A percentile compares a stretch with the other conserved stretches of the same genome.
Evolutionary conservation across 352 stramenopile genomes (phyloP).

Genomic region (Phytophthora nicotianae): DNA sequence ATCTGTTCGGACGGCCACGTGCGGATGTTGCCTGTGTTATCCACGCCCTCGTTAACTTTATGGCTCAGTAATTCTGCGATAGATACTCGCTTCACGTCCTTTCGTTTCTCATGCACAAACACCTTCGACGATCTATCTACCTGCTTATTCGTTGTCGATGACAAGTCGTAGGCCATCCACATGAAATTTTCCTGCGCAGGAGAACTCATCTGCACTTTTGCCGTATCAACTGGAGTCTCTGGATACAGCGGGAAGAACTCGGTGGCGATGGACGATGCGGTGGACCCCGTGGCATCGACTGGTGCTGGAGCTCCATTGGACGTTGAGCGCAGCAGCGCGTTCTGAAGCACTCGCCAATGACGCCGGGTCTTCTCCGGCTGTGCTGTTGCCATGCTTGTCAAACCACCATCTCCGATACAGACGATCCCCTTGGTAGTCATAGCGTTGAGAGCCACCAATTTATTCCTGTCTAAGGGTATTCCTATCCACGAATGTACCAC

Average conservation of each 20-base stretch:
- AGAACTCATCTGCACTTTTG: slow-evolving; percentile 10
- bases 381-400: slow-evolving; percentile 25
- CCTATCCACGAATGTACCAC: too few species aligned
- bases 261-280: slow-evolving; percentile 62
- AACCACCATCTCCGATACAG: neutral
- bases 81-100: slow-evolving; percentile 50
- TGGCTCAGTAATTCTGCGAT: slow-evolving; percentile 78
- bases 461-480: too few species aligned
- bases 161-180: slow-evolving; percentile 57
- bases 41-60: slow-evolving; percentile 75
- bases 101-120: slow-evolving; percentile 77
- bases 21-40: slow-evolving; percentile 90
- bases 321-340: slow-evolving; percentile 50
- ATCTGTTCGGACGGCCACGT: slow-evolving; percentile 86
- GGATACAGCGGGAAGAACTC: slow-evolving; percentile 69
- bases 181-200: slow-evolving; percentile 42
- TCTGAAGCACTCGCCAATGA: slow-evolving; percentile 76
- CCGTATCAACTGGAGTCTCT: slow-evolving; percentile 11
- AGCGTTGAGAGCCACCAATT: too few species aligned
- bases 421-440: too few species aligned
- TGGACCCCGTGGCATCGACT: slow-evolving; percentile 18
- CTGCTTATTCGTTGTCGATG: neutral
- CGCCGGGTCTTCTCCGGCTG: slow-evolving; percentile 48
- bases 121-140: slow-evolving; percentile 14
- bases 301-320: slow-evolving; percentile 3